A percentile compares a stretch with the other conserved stretches of the same genome.
Conservation (phyloP, 2,329 filamentous ascomycete genomes). For the Xylaria sp. region DNA sequence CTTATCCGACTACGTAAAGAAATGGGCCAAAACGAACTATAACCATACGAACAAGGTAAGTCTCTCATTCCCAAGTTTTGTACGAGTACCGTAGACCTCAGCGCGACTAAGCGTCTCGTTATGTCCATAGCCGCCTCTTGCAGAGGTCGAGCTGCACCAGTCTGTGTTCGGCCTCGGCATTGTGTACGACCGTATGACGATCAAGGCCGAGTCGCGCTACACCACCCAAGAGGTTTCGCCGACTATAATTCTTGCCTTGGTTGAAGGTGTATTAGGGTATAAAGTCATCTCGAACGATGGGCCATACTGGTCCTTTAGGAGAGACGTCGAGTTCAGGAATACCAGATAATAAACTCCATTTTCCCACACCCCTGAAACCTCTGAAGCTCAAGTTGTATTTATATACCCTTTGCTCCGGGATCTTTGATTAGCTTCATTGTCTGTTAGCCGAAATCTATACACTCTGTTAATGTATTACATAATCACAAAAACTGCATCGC, state of each 20-base stretch:
- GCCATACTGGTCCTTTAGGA: slow-evolving; percentile 47
- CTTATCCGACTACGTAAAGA: slow-evolving; percentile 59
- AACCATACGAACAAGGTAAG: slow-evolving; percentile 45
- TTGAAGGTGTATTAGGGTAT: slow-evolving; percentile 62
- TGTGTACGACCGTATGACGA: slow-evolving; percentile 56
- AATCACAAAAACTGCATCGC: no score
- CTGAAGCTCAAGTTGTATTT: no score
- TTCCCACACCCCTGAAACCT: no score
- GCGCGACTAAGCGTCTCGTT: not conserved
- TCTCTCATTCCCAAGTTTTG: not conserved
- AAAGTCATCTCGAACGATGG: slow-evolving; percentile 46
- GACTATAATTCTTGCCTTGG: slow-evolving; percentile 57
- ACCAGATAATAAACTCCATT: slow-evolving; percentile 10
- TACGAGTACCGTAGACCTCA: not conserved
- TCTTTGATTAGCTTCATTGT: no score
- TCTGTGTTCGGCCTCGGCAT: slow-evolving; percentile 58
- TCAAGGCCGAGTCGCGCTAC: slow-evolving; percentile 53
- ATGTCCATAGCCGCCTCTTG: slow-evolving; percentile 55
- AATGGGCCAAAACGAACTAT: slow-evolving; percentile 59
- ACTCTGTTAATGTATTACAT: no score
- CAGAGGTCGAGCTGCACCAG: slow-evolving; percentile 57
- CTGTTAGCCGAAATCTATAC: no score
- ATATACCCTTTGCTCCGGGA: no score
- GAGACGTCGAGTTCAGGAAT: slow-evolving; percentile 48
- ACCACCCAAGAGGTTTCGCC: slow-evolving; percentile 53